These are phyloP conservation scores for Phlyctochytrium arcticum DNA, from an alignment of 192 early-diverging fungal genomes.

Conservation along the genomic window DNA sequence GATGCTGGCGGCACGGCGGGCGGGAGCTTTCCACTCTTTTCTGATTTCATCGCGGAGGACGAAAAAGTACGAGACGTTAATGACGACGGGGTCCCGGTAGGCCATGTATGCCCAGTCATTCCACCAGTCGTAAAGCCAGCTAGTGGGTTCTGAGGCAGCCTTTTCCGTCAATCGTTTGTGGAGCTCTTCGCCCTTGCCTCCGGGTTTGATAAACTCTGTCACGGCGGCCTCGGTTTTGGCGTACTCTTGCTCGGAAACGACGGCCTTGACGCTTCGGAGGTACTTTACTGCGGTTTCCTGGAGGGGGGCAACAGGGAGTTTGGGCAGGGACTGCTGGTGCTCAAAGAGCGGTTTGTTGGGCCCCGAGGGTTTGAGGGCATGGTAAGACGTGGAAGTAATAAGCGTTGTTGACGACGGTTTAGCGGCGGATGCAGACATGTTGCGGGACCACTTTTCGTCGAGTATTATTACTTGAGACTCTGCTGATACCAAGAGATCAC, in stretches of 20 bases:
- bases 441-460: too few species aligned
- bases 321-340: constrained; percentile 58
- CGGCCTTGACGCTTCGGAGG: constrained; percentile 70
- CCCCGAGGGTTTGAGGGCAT: constrained; percentile 17
- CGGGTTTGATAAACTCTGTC: constrained; percentile 74
- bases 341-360: constrained; percentile 23
- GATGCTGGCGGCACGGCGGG: constrained; percentile 83
- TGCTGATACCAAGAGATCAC: too few species aligned
- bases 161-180: constrained; percentile 79
- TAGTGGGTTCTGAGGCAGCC: constrained; percentile 66
- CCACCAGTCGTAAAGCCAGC: constrained; percentile 98
- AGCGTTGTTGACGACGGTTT: too few species aligned
- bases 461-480: too few species aligned
- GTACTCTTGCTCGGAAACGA: constrained; percentile 63
- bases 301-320: constrained; percentile 85
- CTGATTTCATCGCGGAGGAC: constrained; percentile 78
- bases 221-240: constrained; percentile 62
- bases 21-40: constrained; percentile 66
- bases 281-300: constrained; percentile 81
- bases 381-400: too few species aligned
- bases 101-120: constrained; percentile 87
- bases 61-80: constrained; percentile 97
- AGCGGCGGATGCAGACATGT: too few species aligned
- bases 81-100: constrained; percentile 94
- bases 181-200: constrained; percentile 76